Percentiles rank a stretch among this genome's conserved stretches.
These are phyloP conservation scores for Geotrichum cucujoidarum DNA, from an alignment of 1,139 yeast genomes.

Conservation along the genomic window DNA sequence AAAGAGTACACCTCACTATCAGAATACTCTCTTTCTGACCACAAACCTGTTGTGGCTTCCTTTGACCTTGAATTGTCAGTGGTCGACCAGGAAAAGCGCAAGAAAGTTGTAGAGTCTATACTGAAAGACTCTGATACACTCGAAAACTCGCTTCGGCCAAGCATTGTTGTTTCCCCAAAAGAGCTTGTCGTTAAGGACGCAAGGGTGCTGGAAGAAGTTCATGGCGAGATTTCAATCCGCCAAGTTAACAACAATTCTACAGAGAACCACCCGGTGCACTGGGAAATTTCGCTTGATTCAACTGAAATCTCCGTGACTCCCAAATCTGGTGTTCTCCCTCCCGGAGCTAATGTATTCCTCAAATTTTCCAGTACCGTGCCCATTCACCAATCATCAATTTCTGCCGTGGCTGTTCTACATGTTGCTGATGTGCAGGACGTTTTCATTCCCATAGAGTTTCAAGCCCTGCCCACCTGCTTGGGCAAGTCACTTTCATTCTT, in stretches of 20 bases:
- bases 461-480: slow-evolving; percentile 32
- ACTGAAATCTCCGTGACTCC: slow-evolving; percentile 23
- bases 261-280: slow-evolving; percentile 18
- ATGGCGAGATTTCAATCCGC: slow-evolving; percentile 17
- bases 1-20: slow-evolving; percentile 25
- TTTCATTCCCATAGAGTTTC: slow-evolving; percentile 33
- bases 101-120: slow-evolving; percentile 36
- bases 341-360: slow-evolving; percentile 29
- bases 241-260: slow-evolving; percentile 12
- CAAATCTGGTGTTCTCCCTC: slow-evolving; percentile 27
- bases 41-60: slow-evolving; percentile 61
- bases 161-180: slow-evolving; percentile 34
- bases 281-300: slow-evolving; percentile 21
- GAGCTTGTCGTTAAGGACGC: slow-evolving; percentile 24
- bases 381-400: slow-evolving; percentile 19
- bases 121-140: slow-evolving; percentile 40
- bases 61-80: slow-evolving; percentile 46
- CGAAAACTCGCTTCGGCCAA: slow-evolving; percentile 44
- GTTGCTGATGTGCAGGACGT: slow-evolving; percentile 35
- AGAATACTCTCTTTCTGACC: slow-evolving; percentile 58
- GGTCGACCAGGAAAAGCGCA: slow-evolving; percentile 43
- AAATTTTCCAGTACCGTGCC: slow-evolving; percentile 19
- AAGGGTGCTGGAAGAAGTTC: slow-evolving; percentile 21
- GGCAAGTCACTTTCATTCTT: slow-evolving; percentile 33
- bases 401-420: slow-evolving; percentile 31